phyloP scores from a whole-genome alignment of 179 eudicot genomes.

The Nepenthes alata region DNA sequence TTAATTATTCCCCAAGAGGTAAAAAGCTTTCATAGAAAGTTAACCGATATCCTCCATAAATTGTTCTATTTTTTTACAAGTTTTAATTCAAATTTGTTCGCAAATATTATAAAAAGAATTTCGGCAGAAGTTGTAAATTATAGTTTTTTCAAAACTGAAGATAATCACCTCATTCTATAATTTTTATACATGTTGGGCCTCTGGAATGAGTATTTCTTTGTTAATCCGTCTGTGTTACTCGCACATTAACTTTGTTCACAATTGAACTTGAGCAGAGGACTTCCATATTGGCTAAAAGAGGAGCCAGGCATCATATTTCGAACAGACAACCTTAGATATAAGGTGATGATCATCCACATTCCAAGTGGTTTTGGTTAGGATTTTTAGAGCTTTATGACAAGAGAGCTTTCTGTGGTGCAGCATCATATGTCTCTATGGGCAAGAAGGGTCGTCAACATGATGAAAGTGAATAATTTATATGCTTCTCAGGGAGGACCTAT shows the following conservation, averaged over 20 bases:
- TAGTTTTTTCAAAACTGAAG: too few species aligned
- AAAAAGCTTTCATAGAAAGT: too few species aligned
- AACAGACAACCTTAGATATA: constrained; percentile 63
- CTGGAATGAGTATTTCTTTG: background rate
- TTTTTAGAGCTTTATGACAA: background rate
- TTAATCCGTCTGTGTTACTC: background rate
- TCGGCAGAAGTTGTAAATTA: too few species aligned
- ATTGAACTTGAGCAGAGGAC: constrained; percentile 43
- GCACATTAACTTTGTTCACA: background rate
- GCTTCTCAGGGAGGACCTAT: constrained; percentile 92
- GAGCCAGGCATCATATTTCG: constrained; percentile 53
- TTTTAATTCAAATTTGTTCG: too few species aligned
- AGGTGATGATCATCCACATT: constrained; percentile 25
- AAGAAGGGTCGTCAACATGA: constrained; percentile 33
- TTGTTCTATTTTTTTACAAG: too few species aligned
- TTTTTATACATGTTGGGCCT: too few species aligned
- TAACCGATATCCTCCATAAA: too few species aligned
- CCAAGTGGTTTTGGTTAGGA: background rate
- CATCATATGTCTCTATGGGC: constrained; percentile 46
- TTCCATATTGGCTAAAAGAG: constrained; percentile 81
- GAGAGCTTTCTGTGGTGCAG: constrained; percentile 21
- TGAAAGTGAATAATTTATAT: constrained; percentile 58
- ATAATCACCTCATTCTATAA: too few species aligned
- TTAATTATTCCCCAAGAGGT: too few species aligned
- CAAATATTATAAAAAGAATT: too few species aligned